A percentile compares a stretch with the other conserved stretches of the same genome.
phyloP scores from a whole-genome alignment of 2,329 filamentous ascomycete genomes.

The Cercospora sp. region DNA sequence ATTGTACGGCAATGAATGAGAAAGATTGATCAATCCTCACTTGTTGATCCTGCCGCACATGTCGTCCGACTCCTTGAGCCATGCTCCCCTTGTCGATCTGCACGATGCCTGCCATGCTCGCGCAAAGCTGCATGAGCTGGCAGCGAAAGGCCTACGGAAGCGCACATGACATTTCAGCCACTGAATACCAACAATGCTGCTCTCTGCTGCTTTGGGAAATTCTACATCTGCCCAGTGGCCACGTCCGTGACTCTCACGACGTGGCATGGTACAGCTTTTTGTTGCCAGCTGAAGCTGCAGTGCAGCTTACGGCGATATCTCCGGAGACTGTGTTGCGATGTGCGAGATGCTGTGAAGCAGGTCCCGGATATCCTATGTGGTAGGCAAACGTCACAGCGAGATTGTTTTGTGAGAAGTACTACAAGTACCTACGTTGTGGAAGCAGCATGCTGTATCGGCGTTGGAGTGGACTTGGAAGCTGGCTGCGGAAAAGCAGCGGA shows the following conservation, averaged over 20 bases:
- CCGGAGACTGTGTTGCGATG: not conserved
- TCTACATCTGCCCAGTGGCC: not conserved
- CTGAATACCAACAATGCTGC: not conserved
- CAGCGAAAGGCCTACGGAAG: not conserved
- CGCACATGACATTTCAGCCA: not conserved
- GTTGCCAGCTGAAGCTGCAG: not conserved
- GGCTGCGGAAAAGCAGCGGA: not conserved
- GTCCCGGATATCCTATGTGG: not conserved
- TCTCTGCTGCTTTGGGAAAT: not conserved
- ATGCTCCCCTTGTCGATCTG: not conserved
- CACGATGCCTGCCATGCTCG: not conserved
- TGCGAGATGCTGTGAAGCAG: not conserved
- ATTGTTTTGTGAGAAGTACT: not conserved
- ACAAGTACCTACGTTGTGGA: not conserved
- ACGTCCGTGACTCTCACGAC: not conserved
- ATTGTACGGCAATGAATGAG: not conserved
- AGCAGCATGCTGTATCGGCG: not conserved
- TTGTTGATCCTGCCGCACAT: not conserved
- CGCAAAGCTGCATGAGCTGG: not conserved
- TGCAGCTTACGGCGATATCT: not conserved
- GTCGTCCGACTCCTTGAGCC: not conserved
- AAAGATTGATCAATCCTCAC: not conserved
- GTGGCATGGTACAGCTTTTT: not conserved
- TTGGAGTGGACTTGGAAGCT: not conserved
- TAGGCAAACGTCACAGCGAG: not conserved